Evolutionary conservation across 2,329 filamentous ascomycete species (phyloP), one percentile per base, ranked within the genome.

Genomic region (Biscogniauxia mediterranea): DNA sequence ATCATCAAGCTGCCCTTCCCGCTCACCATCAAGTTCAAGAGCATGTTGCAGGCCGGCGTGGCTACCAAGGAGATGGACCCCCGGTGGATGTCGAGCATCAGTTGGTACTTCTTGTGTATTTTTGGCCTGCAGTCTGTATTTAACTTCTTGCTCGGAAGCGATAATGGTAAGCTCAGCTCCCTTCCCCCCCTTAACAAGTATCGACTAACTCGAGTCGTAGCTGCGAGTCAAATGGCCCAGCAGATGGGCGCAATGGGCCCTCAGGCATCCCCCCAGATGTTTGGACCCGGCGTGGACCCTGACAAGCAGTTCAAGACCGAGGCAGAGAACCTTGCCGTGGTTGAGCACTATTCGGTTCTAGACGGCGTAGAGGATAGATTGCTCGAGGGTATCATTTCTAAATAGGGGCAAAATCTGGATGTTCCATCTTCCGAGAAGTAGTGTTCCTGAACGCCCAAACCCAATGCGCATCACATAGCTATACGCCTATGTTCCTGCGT

Each of bases 1-100:
- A 97, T 99, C 65, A 92, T 99, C 86, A 97, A 97, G 88, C 79
- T 99, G 25, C 95, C 95, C 0, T 99, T 99, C 77, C 95, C 96
- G 3, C 85, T 99, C 67, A 99, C 95, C 32, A 93, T 97, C 77
- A 96, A 97, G 76, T 99, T 99, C 85, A 99, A 99, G 84, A 95
- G 92, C 69, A 99, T 99, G 95, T 84, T 99, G 57, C 95, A 99
- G 80, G 94, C 94, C 51, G 95, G 95, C 70, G 94, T 99, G 52
- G 93, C 93, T 66, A 99, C 96, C 25, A 90, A 89, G 72, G 95
- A 99, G 75, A 89, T 99, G 80, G 96, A 99, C 74, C 95, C 97
- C 11, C 86, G 94, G 77, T 99, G 95, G 95, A 97, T 99, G 79
- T 97, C 93, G 0, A 97, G 93, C 77, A 88, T 99, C 76, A 97